A percentile compares a stretch with the other conserved stretches of the same genome.
These are phyloP conservation scores for Saturnispora serradocipensis DNA, from an alignment of 805 yeast genomes.

Conservation along the genomic window DNA sequence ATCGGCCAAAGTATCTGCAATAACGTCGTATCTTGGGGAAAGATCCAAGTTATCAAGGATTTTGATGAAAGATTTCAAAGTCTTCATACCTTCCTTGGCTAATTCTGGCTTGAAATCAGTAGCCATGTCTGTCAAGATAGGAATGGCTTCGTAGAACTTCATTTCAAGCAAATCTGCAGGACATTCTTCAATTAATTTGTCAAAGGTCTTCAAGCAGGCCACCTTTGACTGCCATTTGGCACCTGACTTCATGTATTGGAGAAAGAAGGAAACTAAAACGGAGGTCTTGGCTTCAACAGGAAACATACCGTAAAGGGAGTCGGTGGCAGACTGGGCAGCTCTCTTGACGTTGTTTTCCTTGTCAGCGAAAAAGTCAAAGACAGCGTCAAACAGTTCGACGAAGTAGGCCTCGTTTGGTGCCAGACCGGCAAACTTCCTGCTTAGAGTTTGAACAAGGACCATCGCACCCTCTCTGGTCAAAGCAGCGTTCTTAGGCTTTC, in stretches of 20 bases:
- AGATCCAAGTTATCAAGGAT: slow-evolving; percentile 90
- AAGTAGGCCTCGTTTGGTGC: slow-evolving; percentile 72
- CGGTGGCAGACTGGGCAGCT: slow-evolving; percentile 75
- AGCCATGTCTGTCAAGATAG: slow-evolving; percentile 78
- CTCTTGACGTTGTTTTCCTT: slow-evolving; percentile 81
- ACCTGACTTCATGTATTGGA: slow-evolving; percentile 60
- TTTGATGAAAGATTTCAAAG: slow-evolving; percentile 62
- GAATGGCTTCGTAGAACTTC: slow-evolving; percentile 70
- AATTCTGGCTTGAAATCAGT: slow-evolving; percentile 96
- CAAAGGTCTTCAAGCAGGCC: slow-evolving; percentile 67
- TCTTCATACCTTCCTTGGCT: slow-evolving; percentile 71
- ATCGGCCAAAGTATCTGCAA: slow-evolving; percentile 82
- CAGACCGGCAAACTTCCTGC: slow-evolving; percentile 52
- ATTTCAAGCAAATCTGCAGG: slow-evolving; percentile 81
- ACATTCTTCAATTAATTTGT: slow-evolving; percentile 64
- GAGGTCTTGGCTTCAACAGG: slow-evolving; percentile 73
- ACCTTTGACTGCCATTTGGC: slow-evolving; percentile 92
- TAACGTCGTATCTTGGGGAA: slow-evolving; percentile 72
- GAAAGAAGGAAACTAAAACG: slow-evolving; percentile 52
- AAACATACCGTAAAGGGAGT: slow-evolving; percentile 57
- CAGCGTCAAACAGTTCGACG: slow-evolving; percentile 49
- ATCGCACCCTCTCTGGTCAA: slow-evolving; percentile 71
- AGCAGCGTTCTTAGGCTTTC: slow-evolving; percentile 66
- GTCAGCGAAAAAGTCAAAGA: slow-evolving; percentile 70
- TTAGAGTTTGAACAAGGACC: slow-evolving; percentile 46